Conservation (phyloP, 371 early-diverging fungal genomes). For the Lichtheimia hyalospora region DNA sequence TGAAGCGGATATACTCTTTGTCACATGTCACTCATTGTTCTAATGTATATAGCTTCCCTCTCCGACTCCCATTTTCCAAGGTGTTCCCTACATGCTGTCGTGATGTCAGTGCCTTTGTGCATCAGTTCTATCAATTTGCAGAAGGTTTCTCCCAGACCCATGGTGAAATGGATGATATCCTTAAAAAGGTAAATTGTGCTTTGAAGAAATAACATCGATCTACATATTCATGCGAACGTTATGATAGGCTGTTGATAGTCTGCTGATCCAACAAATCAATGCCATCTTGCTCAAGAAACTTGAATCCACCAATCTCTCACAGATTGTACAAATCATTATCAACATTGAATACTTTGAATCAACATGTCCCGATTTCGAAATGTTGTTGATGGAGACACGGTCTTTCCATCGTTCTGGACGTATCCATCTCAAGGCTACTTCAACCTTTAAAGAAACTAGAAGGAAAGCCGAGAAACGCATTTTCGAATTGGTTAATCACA, state of each 20-base stretch:
- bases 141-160: slow-evolving; percentile 83
- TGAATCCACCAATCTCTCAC: slow-evolving; percentile 65
- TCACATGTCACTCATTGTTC: not conserved
- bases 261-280: slow-evolving; percentile 75
- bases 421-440: slow-evolving; percentile 69
- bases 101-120: slow-evolving; percentile 70
- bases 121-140: slow-evolving; percentile 83
- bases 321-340: slow-evolving; percentile 81
- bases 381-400: slow-evolving; percentile 67
- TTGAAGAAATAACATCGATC: not conserved
- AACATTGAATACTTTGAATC: slow-evolving; percentile 80
- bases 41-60: slow-evolving; percentile 65
- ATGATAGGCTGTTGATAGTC: slow-evolving; percentile 70
- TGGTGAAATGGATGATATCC: slow-evolving; percentile 85
- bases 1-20: not conserved
- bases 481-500: slow-evolving; percentile 77
- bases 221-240: not conserved
- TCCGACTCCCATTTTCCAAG: slow-evolving; percentile 80
- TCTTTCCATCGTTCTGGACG: slow-evolving; percentile 58
- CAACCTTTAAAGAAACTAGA: slow-evolving; percentile 73
- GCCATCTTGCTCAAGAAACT: slow-evolving; percentile 70
- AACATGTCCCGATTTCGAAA: slow-evolving; percentile 81
- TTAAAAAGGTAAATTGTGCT: slow-evolving; percentile 62
- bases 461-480: slow-evolving; percentile 78
- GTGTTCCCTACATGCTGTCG: slow-evolving; percentile 77